phyloP scores from a whole-genome alignment of 1,284 basidiomycete genomes.

The Ganoderma multipileum region DNA sequence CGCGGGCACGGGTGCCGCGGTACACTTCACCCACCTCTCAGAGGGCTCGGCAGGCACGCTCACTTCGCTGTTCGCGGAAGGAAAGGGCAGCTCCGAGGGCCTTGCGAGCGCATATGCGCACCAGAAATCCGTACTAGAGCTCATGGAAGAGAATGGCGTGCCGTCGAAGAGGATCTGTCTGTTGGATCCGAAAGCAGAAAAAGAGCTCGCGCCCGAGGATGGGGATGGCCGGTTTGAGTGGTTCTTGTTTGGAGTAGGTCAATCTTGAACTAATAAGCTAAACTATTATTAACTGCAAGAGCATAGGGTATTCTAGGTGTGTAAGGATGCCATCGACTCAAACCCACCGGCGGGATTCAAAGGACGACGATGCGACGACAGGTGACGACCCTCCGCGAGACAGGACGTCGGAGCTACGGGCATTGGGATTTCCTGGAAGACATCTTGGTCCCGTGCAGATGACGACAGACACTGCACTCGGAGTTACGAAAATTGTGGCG shows the following conservation, averaged over 20 bases:
- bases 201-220: conserved; percentile 76
- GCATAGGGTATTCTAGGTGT: conserved; percentile 68
- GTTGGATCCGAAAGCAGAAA: conserved; percentile 85
- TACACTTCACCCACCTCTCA: conserved; percentile 89
- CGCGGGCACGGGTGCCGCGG: conserved; percentile 67
- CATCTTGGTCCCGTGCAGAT: conserved; percentile 91
- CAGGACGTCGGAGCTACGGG: conserved; percentile 86
- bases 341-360: neutral
- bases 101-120: conserved; percentile 65
- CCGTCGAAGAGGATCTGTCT: conserved; percentile 77
- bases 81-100: conserved; percentile 42
- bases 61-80: conserved; percentile 45
- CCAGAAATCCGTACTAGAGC: conserved; percentile 66
- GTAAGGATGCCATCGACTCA: neutral
- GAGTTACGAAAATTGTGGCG: conserved; percentile 90
- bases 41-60: conserved; percentile 69
- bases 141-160: conserved; percentile 63
- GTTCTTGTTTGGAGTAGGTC: conserved; percentile 85
- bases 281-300: neutral
- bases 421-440: conserved; percentile 85
- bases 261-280: neutral
- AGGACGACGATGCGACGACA: conserved; percentile 28
- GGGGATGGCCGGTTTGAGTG: conserved; percentile 76
- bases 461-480: conserved; percentile 98
- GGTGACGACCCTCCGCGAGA: conserved; percentile 94